Evolutionary conservation across 1,284 basidiomycete species (phyloP).

Genomic region (Moesziomyces globuligerus): DNA sequence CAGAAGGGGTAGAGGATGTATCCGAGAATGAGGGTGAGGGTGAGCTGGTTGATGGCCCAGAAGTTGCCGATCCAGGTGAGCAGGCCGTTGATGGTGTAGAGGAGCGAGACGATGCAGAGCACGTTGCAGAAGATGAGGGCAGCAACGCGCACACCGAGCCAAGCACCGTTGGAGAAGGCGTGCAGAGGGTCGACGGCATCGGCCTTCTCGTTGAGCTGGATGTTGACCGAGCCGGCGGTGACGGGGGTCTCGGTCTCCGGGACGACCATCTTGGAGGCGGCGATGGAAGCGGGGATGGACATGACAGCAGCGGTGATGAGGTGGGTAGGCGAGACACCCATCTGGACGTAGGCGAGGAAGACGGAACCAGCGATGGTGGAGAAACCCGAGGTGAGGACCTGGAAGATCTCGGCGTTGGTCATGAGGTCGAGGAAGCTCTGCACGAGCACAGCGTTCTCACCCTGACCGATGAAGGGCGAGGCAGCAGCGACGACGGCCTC

Average conservation of each 20-base stretch:
- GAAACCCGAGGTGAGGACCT: constrained; percentile 86
- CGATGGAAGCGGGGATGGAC: constrained; percentile 91
- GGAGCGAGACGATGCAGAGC: constrained; percentile 76
- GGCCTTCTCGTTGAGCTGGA: constrained; percentile 76
- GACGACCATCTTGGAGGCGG: constrained; percentile 84
- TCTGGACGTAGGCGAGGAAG: constrained; percentile 80
- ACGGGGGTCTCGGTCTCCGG: constrained; percentile 86
- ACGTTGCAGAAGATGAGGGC: constrained; percentile 86
- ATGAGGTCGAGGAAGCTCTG: constrained; percentile 85
- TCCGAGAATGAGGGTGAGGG: constrained; percentile 83
- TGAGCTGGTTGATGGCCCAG: constrained; percentile 81
- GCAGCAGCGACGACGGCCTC: constrained; percentile 91
- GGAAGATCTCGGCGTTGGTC: constrained; percentile 88
- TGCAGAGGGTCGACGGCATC: constrained; percentile 77
- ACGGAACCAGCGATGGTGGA: constrained; percentile 89
- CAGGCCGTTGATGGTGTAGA: constrained; percentile 83
- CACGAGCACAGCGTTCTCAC: constrained; percentile 62
- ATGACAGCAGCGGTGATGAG: constrained; percentile 90
- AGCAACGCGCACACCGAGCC: constrained; percentile 85
- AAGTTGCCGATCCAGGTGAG: constrained; percentile 88
- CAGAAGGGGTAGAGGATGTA: constrained; percentile 86
- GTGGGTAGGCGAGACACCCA: constrained; percentile 82
- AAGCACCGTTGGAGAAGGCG: constrained; percentile 85
- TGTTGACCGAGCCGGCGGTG: constrained; percentile 80
- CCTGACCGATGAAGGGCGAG: constrained; percentile 83